Evolutionary conservation across 139 green algal genomes (phyloP).

Genomic region (Picochlorum sp.): DNA sequence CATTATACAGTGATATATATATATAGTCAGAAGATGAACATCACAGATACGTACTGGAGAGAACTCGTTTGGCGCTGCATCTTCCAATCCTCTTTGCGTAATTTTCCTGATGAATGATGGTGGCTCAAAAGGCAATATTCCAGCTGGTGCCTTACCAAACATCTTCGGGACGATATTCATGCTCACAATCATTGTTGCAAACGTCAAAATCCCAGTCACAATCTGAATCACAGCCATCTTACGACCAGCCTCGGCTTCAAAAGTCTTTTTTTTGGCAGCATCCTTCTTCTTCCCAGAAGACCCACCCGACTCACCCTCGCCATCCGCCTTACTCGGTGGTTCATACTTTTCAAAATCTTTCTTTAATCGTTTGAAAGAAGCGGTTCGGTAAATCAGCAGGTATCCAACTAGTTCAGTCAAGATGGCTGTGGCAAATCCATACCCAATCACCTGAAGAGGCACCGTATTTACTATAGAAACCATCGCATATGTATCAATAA

Average conservation of each 20-base stretch:
- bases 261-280: conserved; percentile 16
- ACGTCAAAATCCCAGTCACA: conserved; percentile 17
- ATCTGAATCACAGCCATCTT: conserved; percentile 15
- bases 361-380: conserved; percentile 15
- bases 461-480: neutral
- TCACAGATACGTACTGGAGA: neutral
- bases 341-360: conserved; percentile 13
- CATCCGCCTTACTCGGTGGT: conserved; percentile 12
- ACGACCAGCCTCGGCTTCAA: conserved; percentile 9
- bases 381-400: conserved; percentile 23
- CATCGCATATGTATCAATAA: neutral
- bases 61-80: neutral
- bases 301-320: neutral
- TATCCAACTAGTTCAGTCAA: conserved; percentile 21
- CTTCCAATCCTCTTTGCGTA: neutral
- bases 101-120: conserved; percentile 23
- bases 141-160: conserved; percentile 5
- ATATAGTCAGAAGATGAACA: neutral
- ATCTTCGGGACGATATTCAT: conserved; percentile 12
- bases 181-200: conserved; percentile 15
- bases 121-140: conserved; percentile 27
- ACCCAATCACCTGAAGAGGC: conserved; percentile 14
- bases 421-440: neutral
- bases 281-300: conserved; percentile 18
- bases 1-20: neutral